These are phyloP conservation scores for Ascochyta koolunga DNA, from an alignment of 2,329 filamentous ascomycete genomes.

Conservation along the genomic window DNA sequence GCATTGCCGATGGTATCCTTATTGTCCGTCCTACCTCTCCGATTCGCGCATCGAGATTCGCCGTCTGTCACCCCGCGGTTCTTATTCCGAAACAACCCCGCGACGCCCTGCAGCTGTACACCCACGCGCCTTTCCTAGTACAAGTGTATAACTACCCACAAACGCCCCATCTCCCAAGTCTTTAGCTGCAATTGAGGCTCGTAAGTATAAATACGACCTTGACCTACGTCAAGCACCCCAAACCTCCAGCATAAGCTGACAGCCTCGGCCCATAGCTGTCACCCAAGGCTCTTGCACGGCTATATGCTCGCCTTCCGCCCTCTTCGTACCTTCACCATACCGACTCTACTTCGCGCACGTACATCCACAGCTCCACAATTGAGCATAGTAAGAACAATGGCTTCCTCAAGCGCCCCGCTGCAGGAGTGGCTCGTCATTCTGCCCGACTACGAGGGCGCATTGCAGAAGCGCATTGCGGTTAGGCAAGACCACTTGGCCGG, in stretches of 20 bases:
- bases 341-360: not conserved
- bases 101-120: slow-evolving; percentile 17
- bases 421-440: slow-evolving; percentile 59
- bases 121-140: slow-evolving; percentile 8
- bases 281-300: not conserved
- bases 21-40: slow-evolving; percentile 7
- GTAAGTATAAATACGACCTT: not conserved
- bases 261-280: slow-evolving; percentile 2
- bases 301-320: not conserved
- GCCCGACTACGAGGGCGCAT: slow-evolving; percentile 51
- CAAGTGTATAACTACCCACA: slow-evolving; percentile 3
- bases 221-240: not conserved
- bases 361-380: not conserved
- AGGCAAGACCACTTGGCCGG: slow-evolving; percentile 45
- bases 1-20: slow-evolving; percentile 3
- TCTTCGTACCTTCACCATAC: slow-evolving; percentile 1
- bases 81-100: slow-evolving; percentile 11
- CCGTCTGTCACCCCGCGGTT: slow-evolving; percentile 5
- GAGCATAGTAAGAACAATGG: slow-evolving; percentile 3
- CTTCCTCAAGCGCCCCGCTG: slow-evolving; percentile 27
- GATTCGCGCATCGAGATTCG: slow-evolving; percentile 14
- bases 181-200: not conserved
- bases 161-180: not conserved
- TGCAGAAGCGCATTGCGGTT: slow-evolving; percentile 53
- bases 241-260: not conserved